Base-by-base conservation (phyloP, 345 rosid species). In the Citrus trifoliata region DNA sequence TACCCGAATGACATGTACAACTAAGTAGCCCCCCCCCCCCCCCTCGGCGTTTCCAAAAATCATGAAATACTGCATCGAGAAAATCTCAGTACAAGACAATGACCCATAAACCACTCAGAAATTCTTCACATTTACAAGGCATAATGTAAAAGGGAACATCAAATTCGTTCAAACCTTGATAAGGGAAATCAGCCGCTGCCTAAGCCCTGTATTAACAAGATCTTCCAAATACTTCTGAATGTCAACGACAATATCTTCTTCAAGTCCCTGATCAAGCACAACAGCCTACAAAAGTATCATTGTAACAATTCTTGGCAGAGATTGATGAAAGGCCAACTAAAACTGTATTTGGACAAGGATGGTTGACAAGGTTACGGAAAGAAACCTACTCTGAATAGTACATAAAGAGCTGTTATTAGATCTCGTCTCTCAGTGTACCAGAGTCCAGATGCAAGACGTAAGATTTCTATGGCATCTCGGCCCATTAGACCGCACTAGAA, bases 351-450 rank as follows among this genome's bases (percentile, higher is more conserved):
- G 25, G 25, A 59, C 22, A 35, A 59, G 42, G 75, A 38, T 35
- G 48, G 51, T 9, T 51, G 73, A 61, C 27, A 48, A 35, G 8
- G 10, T 61, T 66, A 66, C 25, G 65, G 75, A 70, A 33, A 79
- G 63, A 63, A 25, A 78, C 67, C 27, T 86, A 92, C 98, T 93
- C 99, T 90, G 75, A 94, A 82, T 59, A 96, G 90, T 68, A 89
- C 89, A 74, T 88, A 90, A 19, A 96, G 86, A 24, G 97, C 88
- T 76, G 93, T 92, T 83, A 92, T 75, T 79, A 89, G 80, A 85
- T 95, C 97, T 77, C 96, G 88, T 78, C 99, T 92, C 86, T 91
- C 97, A 10, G 97, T 88, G 80, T 95, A 95, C 99, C 99, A 93
- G 53, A 95, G 90, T 75, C 99, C 99, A 40, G 91, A 88, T 24